A percentile compares a stretch with the other conserved stretches of the same genome.
phyloP scores from a whole-genome alignment of 2,329 filamentous ascomycete genomes.

The Pseudogymnoascus sp. region DNA sequence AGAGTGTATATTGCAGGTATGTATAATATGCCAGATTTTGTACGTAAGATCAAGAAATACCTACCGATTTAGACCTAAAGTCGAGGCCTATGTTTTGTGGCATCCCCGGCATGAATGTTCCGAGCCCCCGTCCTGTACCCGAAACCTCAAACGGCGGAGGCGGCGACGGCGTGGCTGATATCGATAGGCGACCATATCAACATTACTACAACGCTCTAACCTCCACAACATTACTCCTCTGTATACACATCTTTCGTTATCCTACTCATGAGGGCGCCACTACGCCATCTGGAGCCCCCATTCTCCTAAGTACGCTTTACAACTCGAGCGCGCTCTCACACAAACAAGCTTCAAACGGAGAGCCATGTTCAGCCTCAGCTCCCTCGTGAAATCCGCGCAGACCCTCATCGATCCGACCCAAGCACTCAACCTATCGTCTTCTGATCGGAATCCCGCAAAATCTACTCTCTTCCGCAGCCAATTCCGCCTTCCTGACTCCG shows the following conservation, averaged over 20 bases:
- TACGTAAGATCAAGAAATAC: neutral
- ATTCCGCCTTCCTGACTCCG: conserved; percentile 87
- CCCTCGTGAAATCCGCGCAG: conserved; percentile 91
- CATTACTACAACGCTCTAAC: neutral
- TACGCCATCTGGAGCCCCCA: neutral
- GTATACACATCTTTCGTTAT: neutral
- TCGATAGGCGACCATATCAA: neutral
- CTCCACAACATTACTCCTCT: neutral
- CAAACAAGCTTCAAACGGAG: conserved; percentile 21
- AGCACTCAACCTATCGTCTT: conserved; percentile 62
- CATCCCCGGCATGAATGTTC: neutral
- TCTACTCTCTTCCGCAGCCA: conserved; percentile 89
- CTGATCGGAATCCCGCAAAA: conserved; percentile 81
- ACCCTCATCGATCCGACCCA: conserved; percentile 87
- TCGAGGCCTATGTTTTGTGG: neutral
- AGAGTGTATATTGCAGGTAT: neutral
- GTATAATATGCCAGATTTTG: neutral
- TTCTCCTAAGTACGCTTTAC: neutral
- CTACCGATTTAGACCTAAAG: neutral
- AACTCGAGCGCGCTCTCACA: neutral
- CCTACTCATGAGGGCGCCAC: neutral
- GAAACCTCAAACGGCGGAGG: neutral
- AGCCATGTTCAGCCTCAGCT: conserved; percentile 60
- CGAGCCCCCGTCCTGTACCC: conserved; percentile 1
- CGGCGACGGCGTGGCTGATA: neutral